Conservation (phyloP, 2,329 filamentous ascomycete species). For the Sarocladiaceae sp. region DNA sequence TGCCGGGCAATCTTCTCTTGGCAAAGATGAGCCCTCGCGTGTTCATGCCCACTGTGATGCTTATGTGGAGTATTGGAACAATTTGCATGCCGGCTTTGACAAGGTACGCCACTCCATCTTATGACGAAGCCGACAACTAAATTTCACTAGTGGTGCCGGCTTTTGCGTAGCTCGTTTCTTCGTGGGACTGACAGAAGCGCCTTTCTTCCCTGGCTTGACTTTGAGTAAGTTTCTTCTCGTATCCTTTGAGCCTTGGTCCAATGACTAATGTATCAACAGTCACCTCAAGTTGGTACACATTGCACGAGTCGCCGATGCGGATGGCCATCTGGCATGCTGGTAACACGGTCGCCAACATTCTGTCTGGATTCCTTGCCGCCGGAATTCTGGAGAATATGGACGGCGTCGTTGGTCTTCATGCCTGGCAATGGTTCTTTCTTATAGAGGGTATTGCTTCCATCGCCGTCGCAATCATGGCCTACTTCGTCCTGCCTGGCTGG, state of each 20-base stretch:
- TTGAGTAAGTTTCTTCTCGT: slow-evolving; percentile 26
- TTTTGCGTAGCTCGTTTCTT: slow-evolving; percentile 22
- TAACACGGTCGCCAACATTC: slow-evolving; percentile 38
- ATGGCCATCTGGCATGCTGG: slow-evolving; percentile 41
- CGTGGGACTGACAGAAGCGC: slow-evolving; percentile 24
- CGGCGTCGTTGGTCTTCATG: slow-evolving; percentile 28
- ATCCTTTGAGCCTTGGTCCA: neutral
- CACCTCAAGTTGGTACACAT: slow-evolving; percentile 41
- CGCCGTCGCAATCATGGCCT: slow-evolving; percentile 26
- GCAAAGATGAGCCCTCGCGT: slow-evolving; percentile 30
- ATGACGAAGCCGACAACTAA: too few species aligned
- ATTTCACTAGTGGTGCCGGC: slow-evolving; percentile 19
- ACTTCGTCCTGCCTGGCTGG: slow-evolving; percentile 31
- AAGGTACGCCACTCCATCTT: too few species aligned
- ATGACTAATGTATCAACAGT: slow-evolving; percentile 14
- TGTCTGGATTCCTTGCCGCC: slow-evolving; percentile 39
- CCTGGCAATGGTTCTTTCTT: slow-evolving; percentile 44
- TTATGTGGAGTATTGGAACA: slow-evolving; percentile 35
- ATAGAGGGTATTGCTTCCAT: slow-evolving; percentile 34
- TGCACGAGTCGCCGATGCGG: slow-evolving; percentile 27
- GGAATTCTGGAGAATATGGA: slow-evolving; percentile 40
- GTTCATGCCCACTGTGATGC: slow-evolving; percentile 33
- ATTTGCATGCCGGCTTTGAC: slow-evolving; percentile 36
- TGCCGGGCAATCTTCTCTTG: slow-evolving; percentile 40
- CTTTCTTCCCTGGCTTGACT: slow-evolving; percentile 43